phyloP scores from a whole-genome alignment of 768 basidiomycete genomes.

The Melanogaster broomeanus region DNA sequence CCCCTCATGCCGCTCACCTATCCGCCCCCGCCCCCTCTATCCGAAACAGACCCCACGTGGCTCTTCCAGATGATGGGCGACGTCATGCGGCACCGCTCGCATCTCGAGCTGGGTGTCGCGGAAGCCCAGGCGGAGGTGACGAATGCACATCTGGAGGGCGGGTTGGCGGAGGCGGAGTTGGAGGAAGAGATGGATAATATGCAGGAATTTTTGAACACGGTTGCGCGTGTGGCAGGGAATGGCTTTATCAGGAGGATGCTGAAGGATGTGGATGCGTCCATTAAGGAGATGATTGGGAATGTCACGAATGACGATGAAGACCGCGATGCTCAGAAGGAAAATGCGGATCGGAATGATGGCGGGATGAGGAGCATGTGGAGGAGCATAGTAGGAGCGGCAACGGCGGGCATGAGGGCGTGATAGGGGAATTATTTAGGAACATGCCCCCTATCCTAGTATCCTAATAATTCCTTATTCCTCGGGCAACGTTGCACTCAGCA shows the following conservation, averaged over 20 bases:
- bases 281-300: slow-evolving; percentile 14
- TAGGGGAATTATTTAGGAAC: too few species aligned
- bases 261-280: slow-evolving; percentile 13
- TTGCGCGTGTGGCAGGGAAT: slow-evolving; percentile 25
- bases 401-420: neutral
- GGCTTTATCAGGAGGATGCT: slow-evolving; percentile 30
- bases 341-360: neutral
- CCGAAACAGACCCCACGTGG: slow-evolving; percentile 28
- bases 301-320: neutral
- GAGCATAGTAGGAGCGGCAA: too few species aligned
- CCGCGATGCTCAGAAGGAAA: neutral
- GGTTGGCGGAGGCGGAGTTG: slow-evolving; percentile 28
- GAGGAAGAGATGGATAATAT: slow-evolving; percentile 20
- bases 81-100: slow-evolving; percentile 25
- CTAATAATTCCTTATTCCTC: too few species aligned
- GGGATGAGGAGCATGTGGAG: neutral
- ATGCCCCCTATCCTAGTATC: too few species aligned
- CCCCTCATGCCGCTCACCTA: slow-evolving; percentile 30
- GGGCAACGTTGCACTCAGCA: too few species aligned
- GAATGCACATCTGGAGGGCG: slow-evolving; percentile 26
- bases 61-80: slow-evolving; percentile 26
- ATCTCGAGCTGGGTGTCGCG: slow-evolving; percentile 18
- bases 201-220: slow-evolving; percentile 26
- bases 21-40: slow-evolving; percentile 28
- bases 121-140: slow-evolving; percentile 15